A percentile compares a stretch with the other conserved stretches of the same genome.
Evolutionary conservation across 495 filamentous ascomycete genomes (phyloP).

Genomic region (Daldinia vernicosa): DNA sequence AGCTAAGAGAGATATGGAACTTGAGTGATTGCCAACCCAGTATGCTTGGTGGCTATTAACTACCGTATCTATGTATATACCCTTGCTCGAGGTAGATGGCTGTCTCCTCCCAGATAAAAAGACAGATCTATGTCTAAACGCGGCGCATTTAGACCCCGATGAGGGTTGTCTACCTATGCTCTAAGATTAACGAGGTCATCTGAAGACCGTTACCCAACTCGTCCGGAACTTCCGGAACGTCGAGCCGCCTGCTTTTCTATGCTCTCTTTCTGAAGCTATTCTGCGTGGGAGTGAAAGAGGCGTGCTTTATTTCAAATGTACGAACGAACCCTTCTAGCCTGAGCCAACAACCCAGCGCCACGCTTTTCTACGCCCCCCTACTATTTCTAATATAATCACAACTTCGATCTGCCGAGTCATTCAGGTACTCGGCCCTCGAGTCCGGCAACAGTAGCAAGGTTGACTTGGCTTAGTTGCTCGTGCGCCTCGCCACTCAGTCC

Average conservation of each 20-base stretch:
- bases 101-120: neutral
- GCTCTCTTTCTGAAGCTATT: slow-evolving; percentile 3
- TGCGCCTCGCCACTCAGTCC: slow-evolving; percentile 55
- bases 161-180: neutral
- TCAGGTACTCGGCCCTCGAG: slow-evolving; percentile 55
- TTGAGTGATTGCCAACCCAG: neutral
- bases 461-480: slow-evolving; percentile 56
- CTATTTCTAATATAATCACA: slow-evolving; percentile 23
- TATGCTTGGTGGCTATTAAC: neutral
- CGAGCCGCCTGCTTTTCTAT: neutral
- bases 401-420: slow-evolving; percentile 32
- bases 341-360: slow-evolving; percentile 35
- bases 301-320: slow-evolving; percentile 25
- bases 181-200: neutral
- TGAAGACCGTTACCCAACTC: neutral
- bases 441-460: slow-evolving; percentile 54
- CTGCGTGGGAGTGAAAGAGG: slow-evolving; percentile 22
- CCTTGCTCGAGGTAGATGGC: neutral
- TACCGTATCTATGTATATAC: slow-evolving; percentile 10
- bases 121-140: neutral
- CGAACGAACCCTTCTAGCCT: slow-evolving; percentile 31
- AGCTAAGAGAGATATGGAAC: neutral
- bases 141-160: slow-evolving; percentile 1
- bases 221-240: slow-evolving; percentile 1
- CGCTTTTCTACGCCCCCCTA: slow-evolving; percentile 32